Conservation (phyloP, 441 rosid species). For the Euphorbia celastroides region DNA sequence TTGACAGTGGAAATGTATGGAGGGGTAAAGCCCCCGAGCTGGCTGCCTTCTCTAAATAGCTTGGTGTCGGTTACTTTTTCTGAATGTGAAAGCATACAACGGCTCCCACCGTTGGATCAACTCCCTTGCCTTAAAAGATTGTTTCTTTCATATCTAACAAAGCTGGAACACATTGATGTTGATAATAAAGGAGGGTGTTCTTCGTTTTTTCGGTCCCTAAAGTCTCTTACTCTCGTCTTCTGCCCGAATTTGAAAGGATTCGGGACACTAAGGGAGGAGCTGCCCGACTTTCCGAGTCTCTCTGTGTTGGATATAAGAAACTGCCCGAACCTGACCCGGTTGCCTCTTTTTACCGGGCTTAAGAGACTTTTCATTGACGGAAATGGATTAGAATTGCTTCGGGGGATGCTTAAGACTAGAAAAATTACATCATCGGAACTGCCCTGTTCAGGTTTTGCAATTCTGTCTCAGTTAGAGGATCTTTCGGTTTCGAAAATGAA, state of each 20-base stretch:
- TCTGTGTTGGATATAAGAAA: background rate
- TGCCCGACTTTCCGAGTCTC: background rate
- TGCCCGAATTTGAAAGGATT: constrained; percentile 22
- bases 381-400: background rate
- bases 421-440: background rate
- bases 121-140: constrained; percentile 18
- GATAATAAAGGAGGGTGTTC: constrained; percentile 11
- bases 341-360: constrained; percentile 1
- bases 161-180: constrained; percentile 9
- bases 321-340: background rate
- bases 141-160: accelerated
- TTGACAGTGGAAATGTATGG: constrained; percentile 2
- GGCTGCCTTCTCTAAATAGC: constrained; percentile 17
- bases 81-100: background rate
- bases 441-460: background rate
- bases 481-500: background rate
- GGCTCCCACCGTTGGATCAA: constrained; percentile 4
- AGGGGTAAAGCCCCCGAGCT: constrained; percentile 16
- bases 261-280: background rate
- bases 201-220: constrained; percentile 17
- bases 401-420: background rate
- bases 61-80: background rate
- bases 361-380: background rate
- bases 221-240: accelerated
- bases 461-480: background rate